A percentile compares a stretch with the other conserved stretches of the same genome.
phyloP scores from a whole-genome alignment of 352 stramenopile genomes.

The Phytophthora chlamydospora region DNA sequence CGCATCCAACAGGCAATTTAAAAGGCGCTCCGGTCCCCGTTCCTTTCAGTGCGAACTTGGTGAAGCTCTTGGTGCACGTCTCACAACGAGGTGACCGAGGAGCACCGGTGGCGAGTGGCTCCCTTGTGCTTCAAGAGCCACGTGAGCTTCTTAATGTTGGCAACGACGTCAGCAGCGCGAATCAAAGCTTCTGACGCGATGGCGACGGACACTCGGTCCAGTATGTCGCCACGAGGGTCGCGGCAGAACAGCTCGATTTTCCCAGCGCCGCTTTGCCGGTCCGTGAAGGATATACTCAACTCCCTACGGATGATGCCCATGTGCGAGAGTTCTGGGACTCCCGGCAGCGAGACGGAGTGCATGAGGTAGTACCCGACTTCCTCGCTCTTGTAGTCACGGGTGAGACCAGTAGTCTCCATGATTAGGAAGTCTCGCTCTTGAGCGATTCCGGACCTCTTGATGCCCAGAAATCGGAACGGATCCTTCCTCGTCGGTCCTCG shows the following conservation, averaged over 20 bases:
- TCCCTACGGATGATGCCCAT: slow-evolving; percentile 48
- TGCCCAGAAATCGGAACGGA: slow-evolving; percentile 50
- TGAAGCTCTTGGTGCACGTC: slow-evolving; percentile 22
- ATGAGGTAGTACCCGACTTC: slow-evolving; percentile 54
- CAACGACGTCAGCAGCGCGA: slow-evolving; percentile 37
- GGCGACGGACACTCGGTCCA: slow-evolving; percentile 43
- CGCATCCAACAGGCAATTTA: slow-evolving; percentile 48
- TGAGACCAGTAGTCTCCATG: slow-evolving; percentile 48
- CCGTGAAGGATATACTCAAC: slow-evolving; percentile 59
- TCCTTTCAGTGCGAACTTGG: slow-evolving; percentile 21
- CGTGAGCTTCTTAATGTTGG: slow-evolving; percentile 65
- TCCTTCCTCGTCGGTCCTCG: slow-evolving; percentile 36
- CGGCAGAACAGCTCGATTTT: slow-evolving; percentile 50
- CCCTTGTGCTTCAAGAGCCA: slow-evolving; percentile 51
- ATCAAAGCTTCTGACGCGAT: slow-evolving; percentile 52
- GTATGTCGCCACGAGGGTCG: slow-evolving; percentile 51
- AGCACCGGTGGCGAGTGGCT: not conserved
- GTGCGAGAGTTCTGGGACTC: slow-evolving; percentile 41
- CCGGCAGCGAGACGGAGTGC: slow-evolving; percentile 53
- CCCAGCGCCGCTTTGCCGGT: slow-evolving; percentile 31
- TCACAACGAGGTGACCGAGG: slow-evolving; percentile 35
- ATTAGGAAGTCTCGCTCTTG: slow-evolving; percentile 56
- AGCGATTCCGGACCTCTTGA: slow-evolving; percentile 65
- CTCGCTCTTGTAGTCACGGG: slow-evolving; percentile 40
- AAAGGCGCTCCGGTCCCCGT: slow-evolving; percentile 26